These are phyloP conservation scores for Wallacemonas rigidus DNA, from an alignment of 208 protist species.

Conservation along the genomic window DNA sequence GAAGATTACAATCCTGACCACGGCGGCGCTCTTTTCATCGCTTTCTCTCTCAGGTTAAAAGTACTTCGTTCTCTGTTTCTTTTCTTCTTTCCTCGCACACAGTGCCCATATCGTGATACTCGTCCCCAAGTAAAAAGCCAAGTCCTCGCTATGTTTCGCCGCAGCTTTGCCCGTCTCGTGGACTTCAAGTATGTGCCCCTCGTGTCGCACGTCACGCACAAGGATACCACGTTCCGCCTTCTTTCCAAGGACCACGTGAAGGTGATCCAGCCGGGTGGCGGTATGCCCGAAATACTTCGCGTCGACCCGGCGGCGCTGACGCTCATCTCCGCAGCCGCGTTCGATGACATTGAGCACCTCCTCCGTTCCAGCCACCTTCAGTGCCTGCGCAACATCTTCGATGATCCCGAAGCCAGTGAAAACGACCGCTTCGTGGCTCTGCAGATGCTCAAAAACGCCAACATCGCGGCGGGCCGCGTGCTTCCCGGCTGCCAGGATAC, in stretches of 20 bases:
- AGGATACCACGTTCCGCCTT: constrained; percentile 72
- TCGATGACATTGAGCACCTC: constrained; percentile 95
- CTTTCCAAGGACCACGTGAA: constrained; percentile 90
- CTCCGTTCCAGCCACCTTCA: constrained; percentile 93
- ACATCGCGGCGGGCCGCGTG: constrained; percentile 90
- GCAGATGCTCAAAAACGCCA: constrained; percentile 97
- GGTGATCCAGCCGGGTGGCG: constrained; percentile 54
- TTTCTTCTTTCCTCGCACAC: too few relatives aligned
- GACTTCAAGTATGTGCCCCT: constrained; percentile 85
- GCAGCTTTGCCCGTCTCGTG: constrained; percentile 28
- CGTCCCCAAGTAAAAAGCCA: too few relatives aligned
- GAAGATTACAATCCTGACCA: too few relatives aligned
- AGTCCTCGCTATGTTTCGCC: constrained; percentile 50
- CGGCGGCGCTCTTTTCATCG: too few relatives aligned
- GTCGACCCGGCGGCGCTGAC: constrained; percentile 91
- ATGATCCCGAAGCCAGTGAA: constrained; percentile 95
- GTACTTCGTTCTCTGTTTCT: too few relatives aligned
- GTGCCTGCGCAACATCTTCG: constrained; percentile 93
- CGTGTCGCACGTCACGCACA: constrained; percentile 67
- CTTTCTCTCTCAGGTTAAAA: too few relatives aligned
- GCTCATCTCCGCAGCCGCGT: constrained; percentile 84
- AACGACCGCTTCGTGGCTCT: constrained; percentile 98
- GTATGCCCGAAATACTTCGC: constrained; percentile 74
- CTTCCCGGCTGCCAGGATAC: constrained; percentile 97
- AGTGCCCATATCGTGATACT: too few relatives aligned